Evolutionary conservation across 2,329 filamentous ascomycete genomes (phyloP).

Genomic region (Harringtonia aguacate): DNA sequence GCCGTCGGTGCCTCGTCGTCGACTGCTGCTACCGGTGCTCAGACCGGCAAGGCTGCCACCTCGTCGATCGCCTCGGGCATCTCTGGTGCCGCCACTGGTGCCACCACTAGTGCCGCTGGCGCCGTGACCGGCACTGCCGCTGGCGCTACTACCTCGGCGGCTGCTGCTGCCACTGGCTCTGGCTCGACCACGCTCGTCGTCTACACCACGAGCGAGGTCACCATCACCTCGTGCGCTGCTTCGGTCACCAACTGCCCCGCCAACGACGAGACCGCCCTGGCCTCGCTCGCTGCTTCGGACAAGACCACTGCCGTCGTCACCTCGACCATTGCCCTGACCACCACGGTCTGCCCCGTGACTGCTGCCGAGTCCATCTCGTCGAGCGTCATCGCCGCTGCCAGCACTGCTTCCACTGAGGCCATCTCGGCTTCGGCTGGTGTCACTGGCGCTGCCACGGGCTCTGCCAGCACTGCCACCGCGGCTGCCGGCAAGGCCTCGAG

Average conservation of each 20-base stretch:
- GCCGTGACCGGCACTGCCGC: not conserved
- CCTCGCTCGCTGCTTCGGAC: conserved; percentile 18
- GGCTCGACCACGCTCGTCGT: conserved; percentile 12
- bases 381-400: conserved; percentile 19
- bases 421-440: too few relatives aligned
- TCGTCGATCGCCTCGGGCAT: conserved; percentile 14
- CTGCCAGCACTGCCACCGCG: not conserved
- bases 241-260: conserved; percentile 14
- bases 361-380: conserved; percentile 26
- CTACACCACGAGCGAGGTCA: conserved; percentile 28
- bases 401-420: conserved; percentile 9
- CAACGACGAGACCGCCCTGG: conserved; percentile 26
- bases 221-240: conserved; percentile 14
- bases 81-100: not conserved
- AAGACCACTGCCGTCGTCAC: conserved; percentile 24
- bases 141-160: too few relatives aligned
- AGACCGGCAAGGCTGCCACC: conserved; percentile 3
- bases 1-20: too few relatives aligned
- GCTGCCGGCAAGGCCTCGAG: too few relatives aligned
- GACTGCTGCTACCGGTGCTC: not conserved
- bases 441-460: conserved; percentile 6
- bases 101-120: not conserved
- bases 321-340: conserved; percentile 24
- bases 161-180: not conserved
- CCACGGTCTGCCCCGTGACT: conserved; percentile 30